Evolutionary conservation across 2,329 filamentous ascomycete species (phyloP).

Genomic region (Ceratocystis diversiconidia): DNA sequence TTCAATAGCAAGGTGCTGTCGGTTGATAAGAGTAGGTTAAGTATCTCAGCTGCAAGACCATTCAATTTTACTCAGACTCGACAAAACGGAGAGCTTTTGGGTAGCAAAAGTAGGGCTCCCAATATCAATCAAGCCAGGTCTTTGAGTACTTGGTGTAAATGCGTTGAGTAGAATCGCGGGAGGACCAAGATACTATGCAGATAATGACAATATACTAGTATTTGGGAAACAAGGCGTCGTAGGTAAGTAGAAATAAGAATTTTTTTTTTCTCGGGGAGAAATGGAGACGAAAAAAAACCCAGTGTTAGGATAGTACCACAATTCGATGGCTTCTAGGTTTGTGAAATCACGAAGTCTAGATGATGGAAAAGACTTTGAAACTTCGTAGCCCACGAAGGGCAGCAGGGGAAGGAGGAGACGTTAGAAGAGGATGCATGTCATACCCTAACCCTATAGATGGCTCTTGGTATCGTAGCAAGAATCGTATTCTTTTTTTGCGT

Average conservation of each 20-base stretch:
- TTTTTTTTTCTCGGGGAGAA: too few species aligned
- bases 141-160: too few species aligned
- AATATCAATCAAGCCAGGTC: not conserved
- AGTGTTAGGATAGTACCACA: not conserved
- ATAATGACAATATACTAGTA: not conserved
- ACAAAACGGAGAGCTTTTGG: not conserved
- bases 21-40: not conserved
- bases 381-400: not conserved
- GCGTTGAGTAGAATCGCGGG: not conserved
- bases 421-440: not conserved
- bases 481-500: too few species aligned
- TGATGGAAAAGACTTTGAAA: not conserved
- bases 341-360: not conserved
- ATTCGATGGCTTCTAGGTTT: not conserved
- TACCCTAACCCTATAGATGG: not conserved
- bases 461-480: too few species aligned
- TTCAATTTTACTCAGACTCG: not conserved
- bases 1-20: not conserved
- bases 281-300: not conserved
- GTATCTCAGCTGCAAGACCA: not conserved
- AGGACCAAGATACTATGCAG: not conserved
- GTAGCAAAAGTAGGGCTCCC: not conserved
- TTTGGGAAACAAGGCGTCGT: not conserved
- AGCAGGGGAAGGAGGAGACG: conserved; percentile 3
- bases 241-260: not conserved